A percentile compares a stretch with the other conserved stretches of the same genome.
phyloP scores from a whole-genome alignment of 164 flowering plant species.

The Vitis riparia region DNA sequence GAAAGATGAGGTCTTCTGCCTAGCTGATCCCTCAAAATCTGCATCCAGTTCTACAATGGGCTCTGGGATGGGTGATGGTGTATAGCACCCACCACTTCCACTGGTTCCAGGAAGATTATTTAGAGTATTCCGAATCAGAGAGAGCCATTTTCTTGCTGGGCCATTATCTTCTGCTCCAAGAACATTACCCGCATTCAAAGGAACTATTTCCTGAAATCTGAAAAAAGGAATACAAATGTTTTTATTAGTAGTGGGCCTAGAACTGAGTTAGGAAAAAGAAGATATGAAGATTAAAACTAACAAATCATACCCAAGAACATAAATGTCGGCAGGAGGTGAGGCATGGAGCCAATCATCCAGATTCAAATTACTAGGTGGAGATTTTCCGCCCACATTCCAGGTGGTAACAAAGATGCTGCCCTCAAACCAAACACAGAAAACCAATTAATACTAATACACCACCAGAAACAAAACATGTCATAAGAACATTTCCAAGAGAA shows the following conservation, averaged over 20 bases:
- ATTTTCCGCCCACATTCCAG: slow-evolving; percentile 80
- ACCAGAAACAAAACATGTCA: background rate
- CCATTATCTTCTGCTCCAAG: slow-evolving; percentile 77
- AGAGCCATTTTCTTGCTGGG: slow-evolving; percentile 66
- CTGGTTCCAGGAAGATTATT: slow-evolving; percentile 67
- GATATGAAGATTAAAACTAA: background rate
- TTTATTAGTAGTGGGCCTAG: background rate
- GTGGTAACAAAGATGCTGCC: slow-evolving; percentile 62
- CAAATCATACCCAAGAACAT: slow-evolving; percentile 64
- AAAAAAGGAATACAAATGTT: background rate
- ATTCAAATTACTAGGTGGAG: slow-evolving; percentile 56
- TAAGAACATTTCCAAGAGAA: background rate
- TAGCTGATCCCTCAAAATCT: slow-evolving; percentile 62
- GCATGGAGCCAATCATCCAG: slow-evolving; percentile 73
- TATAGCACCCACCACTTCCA: slow-evolving; percentile 47
- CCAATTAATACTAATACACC: background rate
- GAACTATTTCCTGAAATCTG: slow-evolving; percentile 81
- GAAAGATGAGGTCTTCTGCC: slow-evolving; percentile 53
- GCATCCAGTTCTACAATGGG: slow-evolving; percentile 61
- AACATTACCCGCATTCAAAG: slow-evolving; percentile 69
- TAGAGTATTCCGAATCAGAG: slow-evolving; percentile 57
- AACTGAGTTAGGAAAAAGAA: background rate
- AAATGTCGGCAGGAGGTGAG: slow-evolving; percentile 72
- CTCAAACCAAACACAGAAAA: slow-evolving; percentile 3
- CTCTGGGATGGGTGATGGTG: slow-evolving; percentile 65